Conservation (phyloP, 2,329 filamentous ascomycete genomes). For the Xylariaceae sp. region DNA sequence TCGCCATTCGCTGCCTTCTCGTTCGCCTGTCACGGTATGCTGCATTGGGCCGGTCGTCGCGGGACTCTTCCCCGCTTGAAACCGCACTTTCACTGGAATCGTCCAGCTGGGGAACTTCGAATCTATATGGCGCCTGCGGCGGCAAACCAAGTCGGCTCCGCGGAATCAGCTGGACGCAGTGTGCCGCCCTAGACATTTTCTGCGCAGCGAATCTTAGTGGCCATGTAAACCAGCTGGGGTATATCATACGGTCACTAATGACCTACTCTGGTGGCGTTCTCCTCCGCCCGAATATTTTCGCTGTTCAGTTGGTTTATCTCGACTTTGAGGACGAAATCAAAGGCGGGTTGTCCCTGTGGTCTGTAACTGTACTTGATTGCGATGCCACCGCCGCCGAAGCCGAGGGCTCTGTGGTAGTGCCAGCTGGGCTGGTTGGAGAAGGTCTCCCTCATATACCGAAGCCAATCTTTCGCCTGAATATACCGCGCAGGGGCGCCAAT, state of each 20-base stretch:
- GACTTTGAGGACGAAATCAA: slow-evolving; percentile 8
- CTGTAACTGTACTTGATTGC: background rate
- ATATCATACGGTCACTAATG: background rate
- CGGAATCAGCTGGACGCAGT: slow-evolving; percentile 19
- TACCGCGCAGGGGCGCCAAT: too few relatives aligned
- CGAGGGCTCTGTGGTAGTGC: background rate
- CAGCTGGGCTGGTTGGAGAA: background rate
- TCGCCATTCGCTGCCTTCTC: background rate
- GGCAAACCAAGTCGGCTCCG: slow-evolving; percentile 2
- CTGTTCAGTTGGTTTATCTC: background rate
- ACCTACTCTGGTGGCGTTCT: background rate
- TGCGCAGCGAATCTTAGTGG: slow-evolving; percentile 1
- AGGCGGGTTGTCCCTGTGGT: background rate
- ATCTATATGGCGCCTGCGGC: background rate
- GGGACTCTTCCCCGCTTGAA: slow-evolving; percentile 20
- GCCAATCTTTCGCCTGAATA: background rate
- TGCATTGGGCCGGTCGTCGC: background rate
- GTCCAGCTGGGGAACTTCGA: background rate
- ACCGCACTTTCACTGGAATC: slow-evolving; percentile 15
- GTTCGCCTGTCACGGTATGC: background rate
- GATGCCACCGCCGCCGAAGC: slow-evolving; percentile 6
- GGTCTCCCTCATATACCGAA: too few relatives aligned
- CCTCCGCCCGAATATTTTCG: background rate
- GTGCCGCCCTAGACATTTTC: slow-evolving; percentile 21
- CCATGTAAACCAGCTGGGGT: background rate